Conservation (phyloP, 495 filamentous ascomycete genomes). For the Neurospora sp. region DNA sequence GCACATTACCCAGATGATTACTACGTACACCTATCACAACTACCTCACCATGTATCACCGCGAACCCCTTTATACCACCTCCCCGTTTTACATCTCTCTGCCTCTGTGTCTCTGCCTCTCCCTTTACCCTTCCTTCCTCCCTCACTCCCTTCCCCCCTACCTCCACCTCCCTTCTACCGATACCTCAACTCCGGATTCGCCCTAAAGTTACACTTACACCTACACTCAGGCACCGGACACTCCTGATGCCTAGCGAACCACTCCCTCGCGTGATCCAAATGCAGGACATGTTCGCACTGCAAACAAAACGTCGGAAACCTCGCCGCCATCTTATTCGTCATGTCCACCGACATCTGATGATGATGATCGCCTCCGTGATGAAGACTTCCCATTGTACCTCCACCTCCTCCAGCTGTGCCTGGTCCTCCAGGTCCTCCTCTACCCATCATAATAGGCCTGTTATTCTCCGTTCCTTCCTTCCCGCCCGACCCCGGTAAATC, state of each 20-base stretch:
- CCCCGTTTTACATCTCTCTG: too few relatives aligned
- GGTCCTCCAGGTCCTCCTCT: not conserved
- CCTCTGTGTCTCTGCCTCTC: not conserved
- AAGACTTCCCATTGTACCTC: slow-evolving; percentile 38
- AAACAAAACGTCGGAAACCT: slow-evolving; percentile 71
- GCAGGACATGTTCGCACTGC: slow-evolving; percentile 80
- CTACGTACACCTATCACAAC: too few relatives aligned
- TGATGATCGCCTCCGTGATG: slow-evolving; percentile 29
- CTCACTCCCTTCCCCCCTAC: not conserved
- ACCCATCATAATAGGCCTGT: not conserved
- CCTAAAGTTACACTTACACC: slow-evolving; percentile 62
- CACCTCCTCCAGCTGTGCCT: not conserved
- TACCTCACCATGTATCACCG: too few relatives aligned
- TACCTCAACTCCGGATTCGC: slow-evolving; percentile 41
- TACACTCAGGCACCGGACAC: slow-evolving; percentile 84
- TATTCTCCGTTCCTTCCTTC: not conserved
- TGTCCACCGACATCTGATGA: slow-evolving; percentile 43
- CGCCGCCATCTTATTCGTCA: slow-evolving; percentile 35
- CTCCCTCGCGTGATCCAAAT: slow-evolving; percentile 74
- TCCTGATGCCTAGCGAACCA: slow-evolving; percentile 78
- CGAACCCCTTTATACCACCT: too few relatives aligned
- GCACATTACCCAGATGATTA: too few relatives aligned
- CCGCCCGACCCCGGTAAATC: not conserved
- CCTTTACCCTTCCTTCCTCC: too few relatives aligned
- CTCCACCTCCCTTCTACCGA: slow-evolving; percentile 9